Conservation (phyloP, 495 filamentous ascomycete species). For the Lepraria neglecta region DNA sequence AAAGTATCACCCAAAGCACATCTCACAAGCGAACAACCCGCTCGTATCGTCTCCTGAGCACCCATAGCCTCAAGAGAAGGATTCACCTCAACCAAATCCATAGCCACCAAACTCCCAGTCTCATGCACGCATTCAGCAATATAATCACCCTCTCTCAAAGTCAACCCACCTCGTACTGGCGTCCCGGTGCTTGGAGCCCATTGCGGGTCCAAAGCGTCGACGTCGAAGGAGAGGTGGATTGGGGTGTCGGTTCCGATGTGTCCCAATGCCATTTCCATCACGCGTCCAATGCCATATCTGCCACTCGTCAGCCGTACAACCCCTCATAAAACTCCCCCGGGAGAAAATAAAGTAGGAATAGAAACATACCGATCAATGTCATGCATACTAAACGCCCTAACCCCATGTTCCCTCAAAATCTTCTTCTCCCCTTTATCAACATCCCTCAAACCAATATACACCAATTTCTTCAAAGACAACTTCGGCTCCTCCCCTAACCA, state of each 20-base stretch:
- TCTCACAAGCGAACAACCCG: constrained; percentile 82
- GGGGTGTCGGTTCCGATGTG: constrained; percentile 91
- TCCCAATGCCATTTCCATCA: constrained; percentile 94
- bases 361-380: constrained; percentile 73
- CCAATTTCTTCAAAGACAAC: constrained; percentile 74
- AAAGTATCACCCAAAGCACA: constrained; percentile 90
- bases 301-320: constrained; percentile 5
- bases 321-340: background rate
- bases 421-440: constrained; percentile 89
- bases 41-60: constrained; percentile 79
- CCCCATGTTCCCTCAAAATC: constrained; percentile 76
- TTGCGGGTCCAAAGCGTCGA: constrained; percentile 92
- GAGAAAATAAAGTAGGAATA: background rate
- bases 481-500: constrained; percentile 67
- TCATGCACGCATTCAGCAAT: constrained; percentile 95
- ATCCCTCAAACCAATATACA: constrained; percentile 94
- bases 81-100: constrained; percentile 97
- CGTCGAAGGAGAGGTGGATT: constrained; percentile 94
- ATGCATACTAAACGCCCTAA: constrained; percentile 97
- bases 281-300: constrained; percentile 85
- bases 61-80: constrained; percentile 71
- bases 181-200: constrained; percentile 96
- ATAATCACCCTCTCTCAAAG: constrained; percentile 91
- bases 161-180: constrained; percentile 90
- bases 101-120: constrained; percentile 81